Evolutionary conservation across 2,329 filamentous ascomycete species (phyloP), one percentile per base, ranked within the genome.

Genomic region (Geoglossum cookeanum): DNA sequence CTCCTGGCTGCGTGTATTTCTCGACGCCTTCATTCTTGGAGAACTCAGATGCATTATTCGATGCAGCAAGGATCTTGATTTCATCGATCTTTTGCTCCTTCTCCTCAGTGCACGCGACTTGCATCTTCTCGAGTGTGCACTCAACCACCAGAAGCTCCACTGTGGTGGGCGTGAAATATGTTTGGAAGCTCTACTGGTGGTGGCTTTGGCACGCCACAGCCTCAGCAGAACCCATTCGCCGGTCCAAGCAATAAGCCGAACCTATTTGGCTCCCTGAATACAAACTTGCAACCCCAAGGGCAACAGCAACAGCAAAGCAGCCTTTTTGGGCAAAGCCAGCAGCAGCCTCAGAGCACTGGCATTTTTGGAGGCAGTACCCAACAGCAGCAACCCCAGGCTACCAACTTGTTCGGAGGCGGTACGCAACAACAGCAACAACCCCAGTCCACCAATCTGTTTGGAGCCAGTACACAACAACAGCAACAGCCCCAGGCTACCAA

Each of bases 21-120:
- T 42, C 9, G 4, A 45, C 17, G 17, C 4, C 4, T 22, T 13
- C 13, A 22, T 4, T 9, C 42, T 22, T 6, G 42, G n/a, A 45
- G 42, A 45, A 17, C n/a, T 45, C n/a, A 22, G 13, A 22, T 13
- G 6, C 15, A 6, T 7, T 22, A 22, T 6, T 45, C 9, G 22
- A 45, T 45, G 42, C 42, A 45, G 15, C 13, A 13, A 45, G 9
- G 9, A 6, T 45, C 22, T 45, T 45, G 42, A 45, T 9, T 22
- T 45, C 17, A 17, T 13, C 60, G 62, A 64, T 45, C 11, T 7
- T 37, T 11, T 37, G 11, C 39, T 13, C 42, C 44, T 17, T 48
- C 45, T 60, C 56, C 70, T 66, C 70, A 71, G 70, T 68, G 68
- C 55, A 59, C 57, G n/a, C 17, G 15, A 7, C 0, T 9, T 55